Evolutionary conservation across 768 basidiomycete species (phyloP).

Genomic region (Russula sp.): DNA sequence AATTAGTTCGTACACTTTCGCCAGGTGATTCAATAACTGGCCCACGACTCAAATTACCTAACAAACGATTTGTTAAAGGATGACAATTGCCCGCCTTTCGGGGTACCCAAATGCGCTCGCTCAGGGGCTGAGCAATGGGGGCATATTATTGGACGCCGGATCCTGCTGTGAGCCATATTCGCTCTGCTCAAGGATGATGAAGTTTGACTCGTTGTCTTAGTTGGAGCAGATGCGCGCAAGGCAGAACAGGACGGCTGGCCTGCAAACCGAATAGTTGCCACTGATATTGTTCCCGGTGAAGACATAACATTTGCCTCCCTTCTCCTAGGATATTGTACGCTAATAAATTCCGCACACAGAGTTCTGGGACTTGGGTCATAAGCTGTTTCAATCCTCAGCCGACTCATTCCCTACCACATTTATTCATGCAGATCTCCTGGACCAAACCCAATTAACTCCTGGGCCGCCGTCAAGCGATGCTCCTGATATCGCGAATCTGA

Average conservation of each 20-base stretch:
- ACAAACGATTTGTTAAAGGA: constrained; percentile 20
- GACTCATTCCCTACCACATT: constrained; percentile 55
- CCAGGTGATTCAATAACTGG: constrained; percentile 21
- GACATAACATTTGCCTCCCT: background rate
- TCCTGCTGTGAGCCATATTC: constrained; percentile 42
- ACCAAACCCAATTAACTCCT: background rate
- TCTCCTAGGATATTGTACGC: background rate
- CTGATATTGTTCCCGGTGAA: constrained; percentile 42
- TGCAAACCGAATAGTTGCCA: constrained; percentile 39
- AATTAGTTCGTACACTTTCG: constrained; percentile 35
- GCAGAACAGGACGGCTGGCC: constrained; percentile 46
- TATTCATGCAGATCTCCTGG: constrained; percentile 53
- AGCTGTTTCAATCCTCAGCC: constrained; percentile 53
- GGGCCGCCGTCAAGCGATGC: background rate
- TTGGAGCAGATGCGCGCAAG: constrained; percentile 45
- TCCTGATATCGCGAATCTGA: constrained; percentile 39
- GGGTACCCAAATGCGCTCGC: constrained; percentile 37
- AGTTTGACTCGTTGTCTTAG: constrained; percentile 26
- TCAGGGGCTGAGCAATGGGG: constrained; percentile 38
- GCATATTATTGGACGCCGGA: constrained; percentile 45
- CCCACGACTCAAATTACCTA: background rate
- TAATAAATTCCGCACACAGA: constrained; percentile 36
- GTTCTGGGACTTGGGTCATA: constrained; percentile 61
- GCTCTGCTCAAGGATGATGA: background rate
- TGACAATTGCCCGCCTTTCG: constrained; percentile 33